These are phyloP conservation scores for Chalciporus pseudorubinellus DNA, from an alignment of 768 basidiomycete genomes.

Conservation along the genomic window DNA sequence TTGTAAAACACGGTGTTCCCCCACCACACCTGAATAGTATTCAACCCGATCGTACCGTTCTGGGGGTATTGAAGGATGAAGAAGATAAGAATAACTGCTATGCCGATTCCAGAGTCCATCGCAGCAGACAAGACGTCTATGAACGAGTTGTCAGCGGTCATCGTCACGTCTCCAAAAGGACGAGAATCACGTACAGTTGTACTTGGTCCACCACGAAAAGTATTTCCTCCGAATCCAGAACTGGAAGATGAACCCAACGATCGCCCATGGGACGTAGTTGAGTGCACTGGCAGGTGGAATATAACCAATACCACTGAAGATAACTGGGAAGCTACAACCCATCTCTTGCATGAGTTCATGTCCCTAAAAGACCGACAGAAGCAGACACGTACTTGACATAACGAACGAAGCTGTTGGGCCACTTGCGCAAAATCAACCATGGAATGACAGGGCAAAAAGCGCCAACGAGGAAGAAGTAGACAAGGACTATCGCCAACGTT, in stretches of 20 bases:
- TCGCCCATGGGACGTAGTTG: conserved; percentile 67
- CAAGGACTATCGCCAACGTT: conserved; percentile 34
- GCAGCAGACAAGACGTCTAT: conserved; percentile 68
- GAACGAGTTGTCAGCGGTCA: background rate
- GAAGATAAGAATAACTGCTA: conserved; percentile 55
- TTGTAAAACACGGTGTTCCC: conserved; percentile 49
- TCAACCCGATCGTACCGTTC: conserved; percentile 56
- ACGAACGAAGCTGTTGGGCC: conserved; percentile 58
- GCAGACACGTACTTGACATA: conserved; percentile 55
- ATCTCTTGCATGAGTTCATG: background rate
- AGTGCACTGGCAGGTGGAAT: conserved; percentile 67
- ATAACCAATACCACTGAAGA: conserved; percentile 55
- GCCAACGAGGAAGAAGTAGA: conserved; percentile 79
- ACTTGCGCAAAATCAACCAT: conserved; percentile 55
- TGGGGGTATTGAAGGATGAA: conserved; percentile 63
- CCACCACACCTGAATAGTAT: conserved; percentile 64
- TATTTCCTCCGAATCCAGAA: conserved; percentile 56
- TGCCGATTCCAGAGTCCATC: conserved; percentile 65
- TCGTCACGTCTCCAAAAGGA: background rate
- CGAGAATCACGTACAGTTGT: conserved; percentile 31
- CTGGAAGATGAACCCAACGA: conserved; percentile 66
- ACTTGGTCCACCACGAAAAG: conserved; percentile 70
- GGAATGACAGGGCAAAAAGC: conserved; percentile 55
- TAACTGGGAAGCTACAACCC: conserved; percentile 39
- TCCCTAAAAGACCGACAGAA: background rate